phyloP scores from a whole-genome alignment of 345 rosid species.

The Litchi chinensis region DNA sequence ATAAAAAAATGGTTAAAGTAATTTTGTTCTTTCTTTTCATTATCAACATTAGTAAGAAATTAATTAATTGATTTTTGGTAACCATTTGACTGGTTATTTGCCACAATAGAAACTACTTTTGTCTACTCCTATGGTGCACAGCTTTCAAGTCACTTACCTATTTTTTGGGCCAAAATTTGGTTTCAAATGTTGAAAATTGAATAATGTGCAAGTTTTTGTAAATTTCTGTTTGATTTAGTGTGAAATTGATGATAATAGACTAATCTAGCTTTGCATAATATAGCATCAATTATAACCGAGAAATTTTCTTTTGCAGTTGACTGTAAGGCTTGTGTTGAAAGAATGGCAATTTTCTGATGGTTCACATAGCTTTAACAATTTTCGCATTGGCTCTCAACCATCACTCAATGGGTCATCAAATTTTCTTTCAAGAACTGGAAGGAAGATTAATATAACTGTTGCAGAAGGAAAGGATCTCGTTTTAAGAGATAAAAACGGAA shows the following conservation, averaged over 20 bases:
- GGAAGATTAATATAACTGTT: constrained; percentile 62
- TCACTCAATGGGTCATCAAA: constrained; percentile 59
- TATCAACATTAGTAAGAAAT: not conserved
- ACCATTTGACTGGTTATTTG: not conserved
- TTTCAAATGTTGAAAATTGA: constrained; percentile 2
- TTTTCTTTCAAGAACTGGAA: constrained; percentile 64
- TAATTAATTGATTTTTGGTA: not conserved
- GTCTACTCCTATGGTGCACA: not conserved
- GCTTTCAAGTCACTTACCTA: not conserved
- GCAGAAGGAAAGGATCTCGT: constrained; percentile 70
- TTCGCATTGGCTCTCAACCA: constrained; percentile 40
- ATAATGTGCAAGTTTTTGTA: not conserved
- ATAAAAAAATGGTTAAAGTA: not conserved
- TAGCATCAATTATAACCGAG: not conserved
- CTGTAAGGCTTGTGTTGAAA: constrained; percentile 72
- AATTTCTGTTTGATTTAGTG: not conserved
- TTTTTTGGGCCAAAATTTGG: constrained; percentile 1
- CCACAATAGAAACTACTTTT: not conserved
- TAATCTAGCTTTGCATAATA: not conserved
- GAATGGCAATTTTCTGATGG: constrained; percentile 99
- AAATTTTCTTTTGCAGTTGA: constrained; percentile 52
- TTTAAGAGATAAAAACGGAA: constrained; percentile 64
- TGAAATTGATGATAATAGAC: not conserved
- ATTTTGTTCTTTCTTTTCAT: not conserved
- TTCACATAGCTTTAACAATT: constrained; percentile 62